Conservation (phyloP, 805 yeast species). For the Wickerhamiella siamensis region DNA sequence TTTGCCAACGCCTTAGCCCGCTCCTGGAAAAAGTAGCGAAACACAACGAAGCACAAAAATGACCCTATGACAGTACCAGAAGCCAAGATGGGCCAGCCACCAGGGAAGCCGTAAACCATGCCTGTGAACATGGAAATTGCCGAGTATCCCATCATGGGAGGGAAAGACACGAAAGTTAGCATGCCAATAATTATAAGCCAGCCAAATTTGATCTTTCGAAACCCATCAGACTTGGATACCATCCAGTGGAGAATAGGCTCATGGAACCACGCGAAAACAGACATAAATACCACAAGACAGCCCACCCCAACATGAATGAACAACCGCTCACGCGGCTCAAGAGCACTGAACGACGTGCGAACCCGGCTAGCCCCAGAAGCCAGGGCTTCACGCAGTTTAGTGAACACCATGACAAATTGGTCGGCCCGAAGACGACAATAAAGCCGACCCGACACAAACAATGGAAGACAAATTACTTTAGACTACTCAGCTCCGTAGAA, state of each 20-base stretch:
- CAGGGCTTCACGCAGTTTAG: neutral
- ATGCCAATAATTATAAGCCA: conserved; percentile 33
- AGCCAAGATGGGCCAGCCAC: conserved; percentile 70
- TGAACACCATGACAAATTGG: neutral
- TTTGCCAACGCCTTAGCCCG: conserved; percentile 49
- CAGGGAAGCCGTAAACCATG: conserved; percentile 63
- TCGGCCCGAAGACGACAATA: neutral
- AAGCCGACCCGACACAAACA: neutral
- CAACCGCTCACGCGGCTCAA: conserved; percentile 13
- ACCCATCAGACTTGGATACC: conserved; percentile 21
- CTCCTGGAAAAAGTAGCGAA: conserved; percentile 41
- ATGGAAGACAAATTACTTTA: neutral
- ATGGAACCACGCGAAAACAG: conserved; percentile 24
- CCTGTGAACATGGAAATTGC: conserved; percentile 55
- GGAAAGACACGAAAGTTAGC: conserved; percentile 63
- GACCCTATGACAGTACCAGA: conserved; percentile 61
- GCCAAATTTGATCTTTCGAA: conserved; percentile 23
- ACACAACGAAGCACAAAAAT: conserved; percentile 52
- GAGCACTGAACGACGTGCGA: conserved; percentile 10
- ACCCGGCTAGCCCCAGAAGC: neutral
- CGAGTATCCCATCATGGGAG: conserved; percentile 80
- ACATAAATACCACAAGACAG: conserved; percentile 12
- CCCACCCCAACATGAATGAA: conserved; percentile 15
- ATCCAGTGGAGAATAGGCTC: conserved; percentile 22
- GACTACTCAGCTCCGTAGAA: conserved; percentile 41